Percentiles rank a stretch among this genome's conserved stretches.
These are phyloP conservation scores for Aspergillus nomiae DNA, from an alignment of 2,329 filamentous ascomycete genomes.

Conservation along the genomic window DNA sequence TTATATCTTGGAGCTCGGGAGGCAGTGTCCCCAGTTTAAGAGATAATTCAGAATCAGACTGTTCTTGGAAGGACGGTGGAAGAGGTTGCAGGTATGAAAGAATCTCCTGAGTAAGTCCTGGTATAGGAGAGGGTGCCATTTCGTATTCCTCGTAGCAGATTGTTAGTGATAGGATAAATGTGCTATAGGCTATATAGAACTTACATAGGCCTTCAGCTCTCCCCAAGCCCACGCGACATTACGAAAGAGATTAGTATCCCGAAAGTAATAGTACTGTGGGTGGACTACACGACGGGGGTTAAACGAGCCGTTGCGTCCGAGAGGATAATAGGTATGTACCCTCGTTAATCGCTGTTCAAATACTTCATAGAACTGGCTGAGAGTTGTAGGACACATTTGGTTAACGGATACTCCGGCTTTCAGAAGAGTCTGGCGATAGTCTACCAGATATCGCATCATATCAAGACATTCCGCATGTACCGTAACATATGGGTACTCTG, in stretches of 20 bases:
- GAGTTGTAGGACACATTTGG: neutral
- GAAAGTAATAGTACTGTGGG: neutral
- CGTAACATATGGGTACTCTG: neutral
- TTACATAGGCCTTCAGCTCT: neutral
- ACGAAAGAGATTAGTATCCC: neutral
- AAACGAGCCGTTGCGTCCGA: neutral
- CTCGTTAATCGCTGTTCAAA: conserved; percentile 1
- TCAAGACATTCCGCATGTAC: neutral
- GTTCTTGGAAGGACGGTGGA: neutral
- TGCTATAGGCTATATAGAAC: neutral
- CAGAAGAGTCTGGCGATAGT: neutral
- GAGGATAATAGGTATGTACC: neutral
- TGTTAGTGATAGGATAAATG: neutral
- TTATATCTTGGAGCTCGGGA: neutral
- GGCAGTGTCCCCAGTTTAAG: neutral
- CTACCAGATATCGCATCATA: neutral
- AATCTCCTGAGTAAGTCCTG: neutral
- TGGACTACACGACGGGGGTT: neutral
- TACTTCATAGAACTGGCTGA: conserved; percentile 2
- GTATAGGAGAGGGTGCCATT: neutral
- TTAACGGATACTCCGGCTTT: neutral
- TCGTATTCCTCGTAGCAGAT: neutral
- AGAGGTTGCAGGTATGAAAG: neutral
- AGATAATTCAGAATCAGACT: neutral
- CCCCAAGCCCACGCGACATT: neutral